Evolutionary conservation across 805 yeast species (phyloP).

Genomic region (Torulaspora indica): DNA sequence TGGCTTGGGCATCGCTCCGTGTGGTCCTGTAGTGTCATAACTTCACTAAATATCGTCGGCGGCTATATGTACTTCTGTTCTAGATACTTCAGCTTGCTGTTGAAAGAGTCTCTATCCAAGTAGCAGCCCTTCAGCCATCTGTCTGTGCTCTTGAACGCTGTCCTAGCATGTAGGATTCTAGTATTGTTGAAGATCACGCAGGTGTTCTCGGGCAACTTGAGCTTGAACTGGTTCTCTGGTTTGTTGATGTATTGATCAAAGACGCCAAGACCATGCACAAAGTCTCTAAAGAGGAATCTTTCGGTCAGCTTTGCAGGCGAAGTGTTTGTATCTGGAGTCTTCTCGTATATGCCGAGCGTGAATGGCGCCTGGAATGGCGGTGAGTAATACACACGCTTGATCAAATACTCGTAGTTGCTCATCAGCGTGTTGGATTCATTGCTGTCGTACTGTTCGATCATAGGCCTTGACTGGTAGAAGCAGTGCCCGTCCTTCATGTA

Average conservation of each 20-base stretch:
- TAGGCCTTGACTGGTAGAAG: conserved; percentile 58
- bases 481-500: conserved; percentile 58
- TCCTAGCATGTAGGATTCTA: conserved; percentile 64
- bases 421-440: conserved; percentile 32
- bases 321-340: conserved; percentile 26
- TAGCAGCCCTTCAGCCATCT: conserved; percentile 78
- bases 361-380: conserved; percentile 84
- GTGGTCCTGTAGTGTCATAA: background rate
- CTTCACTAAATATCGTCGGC: conserved; percentile 4
- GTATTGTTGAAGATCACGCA: conserved; percentile 70
- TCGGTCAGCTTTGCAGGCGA: conserved; percentile 40
- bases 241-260: conserved; percentile 57
- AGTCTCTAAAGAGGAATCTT: conserved; percentile 46
- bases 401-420: conserved; percentile 32
- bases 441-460: conserved; percentile 52
- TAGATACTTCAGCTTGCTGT: conserved; percentile 50
- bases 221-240: conserved; percentile 49
- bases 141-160: conserved; percentile 44
- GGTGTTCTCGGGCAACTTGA: conserved; percentile 52
- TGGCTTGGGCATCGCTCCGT: background rate
- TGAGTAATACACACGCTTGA: conserved; percentile 63
- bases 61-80: conserved; percentile 23
- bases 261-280: conserved; percentile 51
- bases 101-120: conserved; percentile 63
- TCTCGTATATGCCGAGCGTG: conserved; percentile 49